phyloP scores from a whole-genome alignment of 495 filamentous ascomycete genomes.

The Polyplosphaeria fusca region DNA sequence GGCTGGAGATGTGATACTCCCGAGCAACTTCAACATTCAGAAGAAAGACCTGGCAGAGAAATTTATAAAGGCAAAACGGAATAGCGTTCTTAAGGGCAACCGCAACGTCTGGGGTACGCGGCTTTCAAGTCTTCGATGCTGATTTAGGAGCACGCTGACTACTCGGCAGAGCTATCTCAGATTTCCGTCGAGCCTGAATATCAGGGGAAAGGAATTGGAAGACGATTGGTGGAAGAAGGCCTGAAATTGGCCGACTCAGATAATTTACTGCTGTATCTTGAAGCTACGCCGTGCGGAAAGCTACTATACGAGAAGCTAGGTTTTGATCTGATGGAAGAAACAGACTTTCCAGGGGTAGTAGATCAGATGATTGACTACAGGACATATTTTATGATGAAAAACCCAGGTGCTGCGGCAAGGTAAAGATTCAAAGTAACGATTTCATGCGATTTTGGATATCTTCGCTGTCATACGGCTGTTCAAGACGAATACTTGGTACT shows the following conservation, averaged over 20 bases:
- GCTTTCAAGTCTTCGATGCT: neutral
- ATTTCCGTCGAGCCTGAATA: constrained; percentile 47
- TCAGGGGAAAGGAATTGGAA: constrained; percentile 52
- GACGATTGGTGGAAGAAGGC: constrained; percentile 50
- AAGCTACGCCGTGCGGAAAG: constrained; percentile 52
- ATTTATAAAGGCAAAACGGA: neutral
- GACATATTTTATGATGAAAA: constrained; percentile 1
- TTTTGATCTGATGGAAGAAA: constrained; percentile 46
- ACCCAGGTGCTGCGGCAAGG: too few species aligned
- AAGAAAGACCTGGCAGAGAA: neutral
- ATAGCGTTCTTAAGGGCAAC: constrained; percentile 3
- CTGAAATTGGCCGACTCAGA: constrained; percentile 49
- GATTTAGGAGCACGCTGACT: constrained; percentile 6
- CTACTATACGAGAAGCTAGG: constrained; percentile 55
- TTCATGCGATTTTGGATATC: too few species aligned
- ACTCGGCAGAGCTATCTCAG: constrained; percentile 20
- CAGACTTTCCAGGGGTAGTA: constrained; percentile 34
- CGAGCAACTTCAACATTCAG: neutral
- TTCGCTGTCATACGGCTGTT: too few species aligned
- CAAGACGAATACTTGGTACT: too few species aligned
- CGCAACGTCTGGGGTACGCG: constrained; percentile 15
- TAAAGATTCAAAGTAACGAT: too few species aligned
- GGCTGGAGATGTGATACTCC: neutral
- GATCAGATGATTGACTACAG: neutral
- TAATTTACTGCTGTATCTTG: constrained; percentile 50